These are phyloP conservation scores for Pholiota adiposa DNA, from an alignment of 1,284 basidiomycete species.

Conservation along the genomic window DNA sequence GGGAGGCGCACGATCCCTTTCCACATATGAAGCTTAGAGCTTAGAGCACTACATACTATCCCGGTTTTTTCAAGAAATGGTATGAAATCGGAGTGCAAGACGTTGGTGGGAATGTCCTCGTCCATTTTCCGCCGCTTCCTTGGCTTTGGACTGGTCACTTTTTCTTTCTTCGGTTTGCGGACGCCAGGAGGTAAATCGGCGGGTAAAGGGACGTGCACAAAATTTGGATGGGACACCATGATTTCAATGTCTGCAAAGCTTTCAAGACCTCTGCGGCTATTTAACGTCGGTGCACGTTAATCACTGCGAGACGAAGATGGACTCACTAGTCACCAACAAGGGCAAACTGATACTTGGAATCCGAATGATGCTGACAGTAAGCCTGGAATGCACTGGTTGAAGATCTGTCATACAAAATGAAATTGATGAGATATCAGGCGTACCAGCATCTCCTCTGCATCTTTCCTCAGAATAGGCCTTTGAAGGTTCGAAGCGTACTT, in stretches of 20 bases:
- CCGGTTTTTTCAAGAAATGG: constrained; percentile 45
- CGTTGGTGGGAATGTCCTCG: constrained; percentile 14
- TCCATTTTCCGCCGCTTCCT: neutral
- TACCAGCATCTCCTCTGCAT: constrained; percentile 49
- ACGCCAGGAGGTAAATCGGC: constrained; percentile 18
- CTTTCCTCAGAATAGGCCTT: constrained; percentile 36
- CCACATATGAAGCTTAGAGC: constrained; percentile 42
- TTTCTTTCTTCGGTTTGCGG: constrained; percentile 5
- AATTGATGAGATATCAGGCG: constrained; percentile 17
- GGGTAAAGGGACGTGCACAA: constrained; percentile 40
- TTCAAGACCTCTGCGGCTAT: constrained; percentile 46
- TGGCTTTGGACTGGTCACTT: neutral
- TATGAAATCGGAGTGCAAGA: constrained; percentile 40
- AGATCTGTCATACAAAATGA: neutral
- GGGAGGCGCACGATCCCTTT: constrained; percentile 53
- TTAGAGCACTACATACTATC: constrained; percentile 42
- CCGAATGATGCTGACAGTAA: constrained; percentile 48
- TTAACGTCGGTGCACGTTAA: neutral
- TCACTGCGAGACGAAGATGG: neutral
- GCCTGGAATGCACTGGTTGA: constrained; percentile 37
- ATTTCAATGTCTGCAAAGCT: constrained; percentile 43
- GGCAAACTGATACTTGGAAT: constrained; percentile 47
- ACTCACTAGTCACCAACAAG: constrained; percentile 58
- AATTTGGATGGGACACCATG: constrained; percentile 47
- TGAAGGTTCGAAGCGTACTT: constrained; percentile 44